These are phyloP conservation scores for Conringia planisiliqua DNA, from an alignment of 345 rosid species.

Conservation along the genomic window DNA sequence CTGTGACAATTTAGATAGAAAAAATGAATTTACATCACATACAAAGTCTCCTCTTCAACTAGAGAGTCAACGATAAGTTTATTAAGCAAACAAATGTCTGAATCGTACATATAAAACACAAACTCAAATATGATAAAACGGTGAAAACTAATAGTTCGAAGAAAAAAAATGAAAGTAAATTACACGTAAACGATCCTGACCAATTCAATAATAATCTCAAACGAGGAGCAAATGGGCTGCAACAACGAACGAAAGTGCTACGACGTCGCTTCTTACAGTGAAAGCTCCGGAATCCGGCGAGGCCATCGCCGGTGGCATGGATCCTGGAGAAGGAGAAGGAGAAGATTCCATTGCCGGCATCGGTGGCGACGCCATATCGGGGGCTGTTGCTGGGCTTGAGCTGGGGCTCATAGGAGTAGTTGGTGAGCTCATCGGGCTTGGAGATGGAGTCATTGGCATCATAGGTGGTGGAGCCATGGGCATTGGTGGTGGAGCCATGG, in stretches of 20 bases:
- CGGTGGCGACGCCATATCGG: conserved; percentile 29
- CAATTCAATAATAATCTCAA: conserved; percentile 22
- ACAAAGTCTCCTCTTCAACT: neutral
- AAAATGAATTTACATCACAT: conserved; percentile 18
- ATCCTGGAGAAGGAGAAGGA: conserved; percentile 28
- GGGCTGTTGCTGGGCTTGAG: conserved; percentile 2
- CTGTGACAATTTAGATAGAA: conserved; percentile 1
- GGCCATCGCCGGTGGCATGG: conserved; percentile 21
- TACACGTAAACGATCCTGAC: neutral
- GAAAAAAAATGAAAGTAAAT: conserved; percentile 9
- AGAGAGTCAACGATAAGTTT: conserved; percentile 20
- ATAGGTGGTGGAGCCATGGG: conserved; percentile 22
- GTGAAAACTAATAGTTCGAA: conserved; percentile 14
- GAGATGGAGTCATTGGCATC: conserved; percentile 23
- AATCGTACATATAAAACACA: conserved; percentile 27
- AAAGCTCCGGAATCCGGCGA: conserved; percentile 30
- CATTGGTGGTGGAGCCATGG: conserved; percentile 29
- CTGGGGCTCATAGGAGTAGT: neutral
- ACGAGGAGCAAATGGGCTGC: conserved; percentile 22
- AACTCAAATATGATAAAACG: conserved; percentile 21
- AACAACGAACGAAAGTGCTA: conserved; percentile 12
- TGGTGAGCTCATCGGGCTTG: conserved; percentile 22
- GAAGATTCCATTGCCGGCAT: conserved; percentile 21
- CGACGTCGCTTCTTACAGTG: conserved; percentile 15
- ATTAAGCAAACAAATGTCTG: conserved; percentile 26